Conservation (phyloP, 73 alveolate species). For the Paramecium pentaurelia region DNA sequence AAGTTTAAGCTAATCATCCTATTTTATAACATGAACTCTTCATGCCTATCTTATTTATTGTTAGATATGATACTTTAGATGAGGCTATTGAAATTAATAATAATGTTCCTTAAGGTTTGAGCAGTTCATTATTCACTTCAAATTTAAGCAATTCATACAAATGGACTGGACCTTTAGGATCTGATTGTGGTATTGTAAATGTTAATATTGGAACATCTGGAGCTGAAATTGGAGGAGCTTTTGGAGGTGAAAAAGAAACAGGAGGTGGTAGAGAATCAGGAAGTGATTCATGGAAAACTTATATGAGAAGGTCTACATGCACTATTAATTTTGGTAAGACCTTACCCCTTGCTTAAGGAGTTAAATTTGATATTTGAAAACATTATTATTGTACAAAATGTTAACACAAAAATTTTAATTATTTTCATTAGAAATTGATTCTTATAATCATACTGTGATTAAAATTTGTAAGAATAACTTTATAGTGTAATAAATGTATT, state of each 20-base stretch:
- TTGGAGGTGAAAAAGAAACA: slow-evolving; percentile 96
- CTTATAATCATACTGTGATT: neutral
- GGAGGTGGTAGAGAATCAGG: slow-evolving; percentile 97
- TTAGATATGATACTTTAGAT: slow-evolving; percentile 77
- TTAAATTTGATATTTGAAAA: slow-evolving; percentile 75
- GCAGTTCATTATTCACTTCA: slow-evolving; percentile 81
- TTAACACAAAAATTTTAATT: neutral
- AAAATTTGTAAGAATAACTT: neutral
- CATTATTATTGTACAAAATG: neutral
- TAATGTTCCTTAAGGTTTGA: slow-evolving; percentile 89
- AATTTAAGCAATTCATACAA: slow-evolving; percentile 76
- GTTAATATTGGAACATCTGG: slow-evolving; percentile 92
- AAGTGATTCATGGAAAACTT: slow-evolving; percentile 91
- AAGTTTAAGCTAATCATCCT: slow-evolving; percentile 71
- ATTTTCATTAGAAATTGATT: neutral
- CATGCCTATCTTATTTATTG: slow-evolving; percentile 80
- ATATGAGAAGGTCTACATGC: slow-evolving; percentile 93
- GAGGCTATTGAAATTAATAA: slow-evolving; percentile 83
- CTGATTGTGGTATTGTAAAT: slow-evolving; percentile 90
- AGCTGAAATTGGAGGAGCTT: slow-evolving; percentile 96
- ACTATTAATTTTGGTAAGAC: slow-evolving; percentile 77
- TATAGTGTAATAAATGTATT: neutral
- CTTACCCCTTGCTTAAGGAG: slow-evolving; percentile 88
- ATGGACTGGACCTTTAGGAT: slow-evolving; percentile 73
- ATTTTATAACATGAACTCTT: slow-evolving; percentile 78